Evolutionary conservation across 208 protist genomes (phyloP), one percentile per base, ranked within the genome.

Genomic region (Leishmania major): DNA sequence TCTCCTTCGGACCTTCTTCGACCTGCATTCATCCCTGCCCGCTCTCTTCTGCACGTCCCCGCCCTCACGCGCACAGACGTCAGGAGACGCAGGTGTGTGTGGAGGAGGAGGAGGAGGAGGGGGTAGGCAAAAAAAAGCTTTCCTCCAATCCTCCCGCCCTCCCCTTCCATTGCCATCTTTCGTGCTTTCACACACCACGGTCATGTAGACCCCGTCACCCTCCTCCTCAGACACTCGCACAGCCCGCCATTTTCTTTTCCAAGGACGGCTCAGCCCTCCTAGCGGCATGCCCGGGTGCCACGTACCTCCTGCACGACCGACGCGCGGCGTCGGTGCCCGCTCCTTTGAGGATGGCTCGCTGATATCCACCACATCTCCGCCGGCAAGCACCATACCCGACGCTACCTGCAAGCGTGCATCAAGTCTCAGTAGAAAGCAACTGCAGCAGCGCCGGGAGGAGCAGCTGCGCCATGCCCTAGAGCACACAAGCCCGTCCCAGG

Each of bases 401-500:
- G 28, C 43, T 15, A 78, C 60, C 13, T 76, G 77, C 15, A 67
- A n/a, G 60, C 75, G n/a, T 19, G 64, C 66, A 40, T n/a, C 57
- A 31, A 79, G 43, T 72, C 40, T 73, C 25, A 80, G 22, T 59
- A 78, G 51, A 7, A 17, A 13, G 15, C 70, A 67, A 13, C 19
- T 72, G 8, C 64, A 77, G 1, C 78, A 72, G 60, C 78, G 70
- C 47, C 78, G 78, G 1, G 79, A 82, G 62, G 83, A 22, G 40
- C 83, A 80, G 71, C 79, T 87, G 66, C 83, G 75, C 11, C 64
- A 80, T 57, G 83, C 79, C 1, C 62, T 84, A 22, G 43, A 71
- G 49, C 77, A 81, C 81, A 40, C 73, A 6, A 43, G 19, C 22
- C 87, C 87, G 28, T 75, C 83, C 0, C 40, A 45, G 3, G 81